Evolutionary conservation across 352 stramenopile genomes (phyloP).

Genomic region (Pythium apleroticum): DNA sequence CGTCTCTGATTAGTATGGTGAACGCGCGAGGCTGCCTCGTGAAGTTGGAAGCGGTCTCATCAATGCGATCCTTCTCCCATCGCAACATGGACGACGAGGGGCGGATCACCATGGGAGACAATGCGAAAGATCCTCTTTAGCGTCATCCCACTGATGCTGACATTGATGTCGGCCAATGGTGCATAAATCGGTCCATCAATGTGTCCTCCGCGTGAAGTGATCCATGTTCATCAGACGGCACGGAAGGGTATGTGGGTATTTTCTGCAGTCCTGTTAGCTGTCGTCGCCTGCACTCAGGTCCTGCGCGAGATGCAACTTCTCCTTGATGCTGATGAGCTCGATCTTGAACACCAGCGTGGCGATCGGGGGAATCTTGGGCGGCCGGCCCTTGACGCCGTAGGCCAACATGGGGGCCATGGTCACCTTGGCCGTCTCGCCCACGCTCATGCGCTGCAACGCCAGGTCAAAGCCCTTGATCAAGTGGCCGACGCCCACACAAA

Average conservation of each 20-base stretch:
- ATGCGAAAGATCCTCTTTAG: background rate
- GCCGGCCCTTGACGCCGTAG: slow-evolving; percentile 69
- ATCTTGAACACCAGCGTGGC: slow-evolving; percentile 77
- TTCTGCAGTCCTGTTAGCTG: slow-evolving; percentile 6
- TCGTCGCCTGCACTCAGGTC: slow-evolving; percentile 20
- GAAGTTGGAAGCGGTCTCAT: too few species aligned
- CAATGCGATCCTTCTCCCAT: too few species aligned
- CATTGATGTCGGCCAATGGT: background rate
- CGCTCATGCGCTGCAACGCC: slow-evolving; percentile 69
- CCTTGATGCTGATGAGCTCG: slow-evolving; percentile 79
- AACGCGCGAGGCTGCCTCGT: too few species aligned
- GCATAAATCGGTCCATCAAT: background rate
- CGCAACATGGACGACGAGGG: background rate
- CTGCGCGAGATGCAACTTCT: slow-evolving; percentile 49
- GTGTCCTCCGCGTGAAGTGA: background rate
- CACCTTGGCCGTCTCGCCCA: slow-evolving; percentile 67
- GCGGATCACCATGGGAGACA: background rate
- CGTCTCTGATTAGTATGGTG: background rate
- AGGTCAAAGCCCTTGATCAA: slow-evolving; percentile 72
- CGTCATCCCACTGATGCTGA: background rate
- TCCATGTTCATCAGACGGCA: background rate
- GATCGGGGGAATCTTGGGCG: slow-evolving; percentile 68
- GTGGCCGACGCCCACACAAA: slow-evolving; percentile 68
- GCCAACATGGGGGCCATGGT: slow-evolving; percentile 64
- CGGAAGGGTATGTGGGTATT: too few species aligned